phyloP scores from a whole-genome alignment of 73 alveolate species.

The Paramecium sonneborni region DNA sequence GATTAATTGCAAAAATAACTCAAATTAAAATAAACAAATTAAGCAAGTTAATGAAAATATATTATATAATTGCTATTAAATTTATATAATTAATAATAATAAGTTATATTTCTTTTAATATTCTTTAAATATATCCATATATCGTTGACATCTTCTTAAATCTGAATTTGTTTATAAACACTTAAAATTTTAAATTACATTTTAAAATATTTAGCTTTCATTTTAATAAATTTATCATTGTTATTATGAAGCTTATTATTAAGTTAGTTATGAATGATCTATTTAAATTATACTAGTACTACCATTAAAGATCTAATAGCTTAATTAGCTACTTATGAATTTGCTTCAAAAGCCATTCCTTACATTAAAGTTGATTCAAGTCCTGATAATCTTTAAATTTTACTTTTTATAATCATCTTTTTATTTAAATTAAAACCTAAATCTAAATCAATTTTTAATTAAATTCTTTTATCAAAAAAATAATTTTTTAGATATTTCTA shows the following conservation, averaged over 20 bases:
- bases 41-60: neutral
- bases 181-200: constrained; percentile 48
- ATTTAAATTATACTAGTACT: constrained; percentile 52
- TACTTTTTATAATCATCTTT: too few relatives aligned
- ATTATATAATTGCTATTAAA: neutral
- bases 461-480: too few relatives aligned
- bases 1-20: constrained; percentile 25
- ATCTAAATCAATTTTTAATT: too few relatives aligned
- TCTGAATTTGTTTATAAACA: constrained; percentile 67
- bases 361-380: constrained; percentile 73
- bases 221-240: constrained; percentile 15
- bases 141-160: constrained; percentile 71
- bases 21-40: neutral
- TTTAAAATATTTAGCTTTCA: constrained; percentile 40
- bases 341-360: constrained; percentile 86
- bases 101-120: constrained; percentile 58
- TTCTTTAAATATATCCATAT: constrained; percentile 68
- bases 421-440: too few relatives aligned
- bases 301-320: constrained; percentile 68
- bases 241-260: neutral
- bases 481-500: too few relatives aligned
- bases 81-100: neutral
- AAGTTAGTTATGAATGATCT: constrained; percentile 10
- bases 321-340: constrained; percentile 77
- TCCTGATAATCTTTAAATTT: too few relatives aligned